phyloP scores from a whole-genome alignment of 2,329 filamentous ascomycete species.

The Fusarium phyllophilum region DNA sequence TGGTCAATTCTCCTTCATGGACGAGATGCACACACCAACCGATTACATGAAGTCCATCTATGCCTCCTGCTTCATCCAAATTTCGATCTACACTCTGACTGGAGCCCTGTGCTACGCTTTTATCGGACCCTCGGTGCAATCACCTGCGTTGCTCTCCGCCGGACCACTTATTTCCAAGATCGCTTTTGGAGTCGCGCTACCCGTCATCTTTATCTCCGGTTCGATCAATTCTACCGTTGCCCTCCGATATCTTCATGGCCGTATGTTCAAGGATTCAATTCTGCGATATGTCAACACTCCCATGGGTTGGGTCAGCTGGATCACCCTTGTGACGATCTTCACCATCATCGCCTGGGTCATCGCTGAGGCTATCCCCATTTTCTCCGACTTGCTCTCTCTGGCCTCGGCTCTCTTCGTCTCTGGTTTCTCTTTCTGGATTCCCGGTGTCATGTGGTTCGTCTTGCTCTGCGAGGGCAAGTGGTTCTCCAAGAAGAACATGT shows the following conservation, averaged over 20 bases:
- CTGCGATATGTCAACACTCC: constrained; percentile 32
- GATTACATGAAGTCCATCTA: constrained; percentile 63
- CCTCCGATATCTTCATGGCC: constrained; percentile 32
- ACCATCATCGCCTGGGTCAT: constrained; percentile 35
- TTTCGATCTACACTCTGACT: constrained; percentile 72
- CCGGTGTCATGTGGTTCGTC: constrained; percentile 32
- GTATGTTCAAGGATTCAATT: constrained; percentile 35
- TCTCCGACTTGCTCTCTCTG: constrained; percentile 32
- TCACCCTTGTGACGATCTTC: constrained; percentile 24
- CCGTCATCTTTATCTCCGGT: constrained; percentile 53
- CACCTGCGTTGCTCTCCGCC: constrained; percentile 75
- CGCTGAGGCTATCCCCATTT: constrained; percentile 35
- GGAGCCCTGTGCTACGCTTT: constrained; percentile 76
- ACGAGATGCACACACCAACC: constrained; percentile 37
- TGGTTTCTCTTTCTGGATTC: constrained; percentile 35
- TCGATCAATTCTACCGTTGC: constrained; percentile 36
- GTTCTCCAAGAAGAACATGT: constrained; percentile 32
- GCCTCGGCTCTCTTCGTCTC: constrained; percentile 32
- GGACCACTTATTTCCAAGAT: constrained; percentile 69
- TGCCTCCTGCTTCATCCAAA: constrained; percentile 70
- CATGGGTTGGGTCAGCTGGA: constrained; percentile 34
- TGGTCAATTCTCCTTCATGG: constrained; percentile 38
- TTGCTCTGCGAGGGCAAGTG: constrained; percentile 33
- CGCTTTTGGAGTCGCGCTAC: constrained; percentile 75
- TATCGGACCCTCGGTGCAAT: constrained; percentile 69